Percentiles rank a stretch among this genome's conserved stretches.
phyloP scores from a whole-genome alignment of 345 rosid species.

The Citrus mangshanensis region DNA sequence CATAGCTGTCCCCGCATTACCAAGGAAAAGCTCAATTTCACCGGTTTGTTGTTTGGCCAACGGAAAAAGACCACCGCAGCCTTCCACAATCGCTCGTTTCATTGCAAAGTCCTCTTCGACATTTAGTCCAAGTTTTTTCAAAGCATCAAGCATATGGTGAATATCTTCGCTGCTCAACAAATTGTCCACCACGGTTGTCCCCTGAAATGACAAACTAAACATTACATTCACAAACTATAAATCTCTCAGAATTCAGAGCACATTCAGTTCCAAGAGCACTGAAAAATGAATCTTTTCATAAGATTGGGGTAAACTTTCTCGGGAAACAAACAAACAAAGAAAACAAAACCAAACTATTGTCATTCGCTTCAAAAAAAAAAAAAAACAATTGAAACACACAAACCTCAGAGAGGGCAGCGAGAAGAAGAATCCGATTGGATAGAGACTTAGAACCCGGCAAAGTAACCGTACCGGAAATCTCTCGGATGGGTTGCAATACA shows the following conservation, averaged over 20 bases:
- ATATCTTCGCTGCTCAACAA: conserved; percentile 88
- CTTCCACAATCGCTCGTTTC: conserved; percentile 71
- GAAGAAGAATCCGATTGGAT: conserved; percentile 88
- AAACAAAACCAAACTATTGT: too few relatives aligned
- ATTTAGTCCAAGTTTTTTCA: conserved; percentile 64
- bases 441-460: conserved; percentile 95
- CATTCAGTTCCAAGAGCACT: neutral
- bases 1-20: conserved; percentile 98
- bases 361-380: neutral
- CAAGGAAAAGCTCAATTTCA: conserved; percentile 80
- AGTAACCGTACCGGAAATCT: conserved; percentile 76
- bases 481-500: conserved; percentile 74
- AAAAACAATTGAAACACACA: neutral
- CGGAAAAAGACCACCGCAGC: conserved; percentile 80
- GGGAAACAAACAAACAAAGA: neutral
- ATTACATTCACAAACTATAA: neutral
- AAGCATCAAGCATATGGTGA: conserved; percentile 85
- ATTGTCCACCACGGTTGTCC: conserved; percentile 86
- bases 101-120: conserved; percentile 54
- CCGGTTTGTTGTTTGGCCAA: conserved; percentile 48
- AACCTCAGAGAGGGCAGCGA: conserved; percentile 92
- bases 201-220: conserved; percentile 38
- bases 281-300: neutral
- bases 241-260: neutral
- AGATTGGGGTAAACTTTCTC: neutral